Evolutionary conservation across 1,284 basidiomycete genomes (phyloP).

Genomic region (Melanopsichium pennsylvanicum): DNA sequence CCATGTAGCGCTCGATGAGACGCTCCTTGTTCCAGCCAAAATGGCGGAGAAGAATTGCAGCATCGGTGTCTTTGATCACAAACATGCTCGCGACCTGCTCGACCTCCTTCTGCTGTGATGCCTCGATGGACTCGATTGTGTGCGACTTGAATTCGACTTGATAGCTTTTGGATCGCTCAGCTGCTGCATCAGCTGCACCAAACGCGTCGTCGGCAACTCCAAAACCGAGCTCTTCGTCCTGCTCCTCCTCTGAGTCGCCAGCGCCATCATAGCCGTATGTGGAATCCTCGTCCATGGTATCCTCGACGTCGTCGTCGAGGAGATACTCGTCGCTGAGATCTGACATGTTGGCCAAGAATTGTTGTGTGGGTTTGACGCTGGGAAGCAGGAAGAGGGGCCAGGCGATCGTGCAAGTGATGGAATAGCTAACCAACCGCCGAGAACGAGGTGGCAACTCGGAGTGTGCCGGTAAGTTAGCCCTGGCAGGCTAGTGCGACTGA

Average conservation of each 20-base stretch:
- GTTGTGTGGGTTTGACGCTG: too few species aligned
- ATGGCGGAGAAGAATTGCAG: slow-evolving; percentile 82
- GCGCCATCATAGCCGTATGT: slow-evolving; percentile 47
- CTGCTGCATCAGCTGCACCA: slow-evolving; percentile 31
- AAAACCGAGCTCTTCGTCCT: slow-evolving; percentile 43
- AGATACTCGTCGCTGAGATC: slow-evolving; percentile 47
- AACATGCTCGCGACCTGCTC: slow-evolving; percentile 64
- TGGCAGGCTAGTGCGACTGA: too few species aligned
- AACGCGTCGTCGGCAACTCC: slow-evolving; percentile 48
- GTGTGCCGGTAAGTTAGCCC: too few species aligned
- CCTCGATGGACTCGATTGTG: slow-evolving; percentile 44
- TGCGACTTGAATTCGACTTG: slow-evolving; percentile 60
- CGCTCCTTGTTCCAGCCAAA: slow-evolving; percentile 95
- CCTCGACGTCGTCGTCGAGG: slow-evolving; percentile 50
- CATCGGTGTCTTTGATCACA: slow-evolving; percentile 66
- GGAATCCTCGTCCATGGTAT: slow-evolving; percentile 63
- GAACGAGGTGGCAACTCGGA: too few species aligned
- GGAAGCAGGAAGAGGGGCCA: neutral
- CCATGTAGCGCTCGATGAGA: slow-evolving; percentile 70
- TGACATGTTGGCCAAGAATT: slow-evolving; percentile 42
- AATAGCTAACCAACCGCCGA: neutral
- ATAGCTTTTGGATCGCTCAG: slow-evolving; percentile 54
- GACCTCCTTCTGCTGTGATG: slow-evolving; percentile 58
- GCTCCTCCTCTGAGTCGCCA: slow-evolving; percentile 31
- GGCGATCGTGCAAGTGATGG: neutral